Evolutionary conservation across 2,329 filamentous ascomycete species (phyloP).

Genomic region (Fusarium miscanthi): DNA sequence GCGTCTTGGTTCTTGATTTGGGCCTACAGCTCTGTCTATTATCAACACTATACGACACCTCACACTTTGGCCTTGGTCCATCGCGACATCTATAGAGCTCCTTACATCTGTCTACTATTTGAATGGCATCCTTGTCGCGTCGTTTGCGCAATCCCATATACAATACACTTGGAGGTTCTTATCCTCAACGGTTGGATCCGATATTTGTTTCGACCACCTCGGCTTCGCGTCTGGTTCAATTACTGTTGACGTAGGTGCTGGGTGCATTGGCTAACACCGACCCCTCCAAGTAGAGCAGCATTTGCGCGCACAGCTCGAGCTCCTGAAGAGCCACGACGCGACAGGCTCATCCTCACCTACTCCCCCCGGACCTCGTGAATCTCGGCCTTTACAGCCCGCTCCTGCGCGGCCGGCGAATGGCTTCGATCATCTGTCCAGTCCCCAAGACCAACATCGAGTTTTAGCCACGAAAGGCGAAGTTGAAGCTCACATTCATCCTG

Average conservation of each 20-base stretch:
- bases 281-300: conserved; percentile 52
- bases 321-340: conserved; percentile 55
- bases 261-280: conserved; percentile 42
- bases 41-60: conserved; percentile 11
- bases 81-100: conserved; percentile 39
- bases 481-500: conserved; percentile 62
- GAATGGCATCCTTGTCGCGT: conserved; percentile 42
- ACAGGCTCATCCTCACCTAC: conserved; percentile 48
- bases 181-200: conserved; percentile 13
- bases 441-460: conserved; percentile 50
- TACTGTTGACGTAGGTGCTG: conserved; percentile 28
- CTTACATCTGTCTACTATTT: conserved; percentile 28
- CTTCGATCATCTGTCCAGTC: conserved; percentile 55
- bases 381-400: conserved; percentile 46
- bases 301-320: conserved; percentile 57
- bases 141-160: conserved; percentile 30
- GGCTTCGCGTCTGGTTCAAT: conserved; percentile 27
- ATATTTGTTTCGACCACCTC: conserved; percentile 20
- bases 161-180: conserved; percentile 23
- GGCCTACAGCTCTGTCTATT: conserved; percentile 16
- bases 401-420: conserved; percentile 56
- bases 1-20: conserved; percentile 22
- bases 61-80: conserved; percentile 16
- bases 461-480: conserved; percentile 52
- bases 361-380: conserved; percentile 46